Evolutionary conservation across 139 green algal species (phyloP).

Genomic region (Mychonastes homosphaera): DNA sequence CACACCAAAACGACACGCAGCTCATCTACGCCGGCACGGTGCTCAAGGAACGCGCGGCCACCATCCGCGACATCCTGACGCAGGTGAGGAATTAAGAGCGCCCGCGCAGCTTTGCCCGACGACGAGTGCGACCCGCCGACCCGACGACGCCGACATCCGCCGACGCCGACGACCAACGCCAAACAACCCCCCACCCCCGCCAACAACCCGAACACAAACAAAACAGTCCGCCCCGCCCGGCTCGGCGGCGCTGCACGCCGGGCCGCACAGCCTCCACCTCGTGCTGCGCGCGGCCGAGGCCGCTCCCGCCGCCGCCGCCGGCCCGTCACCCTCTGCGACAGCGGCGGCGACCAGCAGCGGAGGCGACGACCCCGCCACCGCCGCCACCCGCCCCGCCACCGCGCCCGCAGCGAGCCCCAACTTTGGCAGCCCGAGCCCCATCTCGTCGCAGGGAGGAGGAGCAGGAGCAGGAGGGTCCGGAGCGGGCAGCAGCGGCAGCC

Average conservation of each 20-base stretch:
- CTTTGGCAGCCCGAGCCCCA: conserved; percentile 7
- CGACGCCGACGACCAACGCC: too few relatives aligned
- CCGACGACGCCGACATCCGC: too few relatives aligned
- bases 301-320: background rate
- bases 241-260: background rate
- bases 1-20: too few relatives aligned
- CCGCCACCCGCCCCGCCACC: background rate
- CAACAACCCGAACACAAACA: too few relatives aligned
- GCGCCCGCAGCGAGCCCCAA: background rate
- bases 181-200: too few relatives aligned
- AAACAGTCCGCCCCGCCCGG: too few relatives aligned
- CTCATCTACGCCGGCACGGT: conserved; percentile 56
- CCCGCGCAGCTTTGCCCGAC: too few relatives aligned
- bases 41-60: conserved; percentile 27
- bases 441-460: too few relatives aligned
- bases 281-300: conserved; percentile 22
- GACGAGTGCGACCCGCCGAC: too few relatives aligned
- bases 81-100: too few relatives aligned
- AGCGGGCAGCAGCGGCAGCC: too few relatives aligned
- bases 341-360: background rate
- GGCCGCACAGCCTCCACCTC: conserved; percentile 42
- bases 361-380: background rate
- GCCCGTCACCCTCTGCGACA: background rate
- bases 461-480: conserved; percentile 1
- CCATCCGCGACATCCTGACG: conserved; percentile 20